Evolutionary conservation across 2,329 filamentous ascomycete genomes (phyloP).

Genomic region (Fusarium brevicatenulatum): DNA sequence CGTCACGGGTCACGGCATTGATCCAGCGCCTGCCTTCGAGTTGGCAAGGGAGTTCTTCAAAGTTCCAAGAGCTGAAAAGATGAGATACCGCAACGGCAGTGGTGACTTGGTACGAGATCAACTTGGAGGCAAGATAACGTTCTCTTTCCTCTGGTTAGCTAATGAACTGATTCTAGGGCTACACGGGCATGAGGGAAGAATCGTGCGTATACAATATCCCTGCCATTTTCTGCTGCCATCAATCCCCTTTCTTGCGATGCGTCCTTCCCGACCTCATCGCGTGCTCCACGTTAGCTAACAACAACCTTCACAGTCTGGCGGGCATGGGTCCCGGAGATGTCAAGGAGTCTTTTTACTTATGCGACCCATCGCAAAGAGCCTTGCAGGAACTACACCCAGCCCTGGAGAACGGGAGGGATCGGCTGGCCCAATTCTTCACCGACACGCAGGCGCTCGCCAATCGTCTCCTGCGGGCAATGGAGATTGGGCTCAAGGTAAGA

Average conservation of each 20-base stretch:
- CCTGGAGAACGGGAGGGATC: background rate
- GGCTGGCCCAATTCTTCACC: background rate
- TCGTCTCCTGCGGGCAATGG: background rate
- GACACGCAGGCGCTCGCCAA: background rate
- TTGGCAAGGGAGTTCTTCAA: background rate
- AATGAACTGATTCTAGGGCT: background rate
- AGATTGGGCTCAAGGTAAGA: background rate
- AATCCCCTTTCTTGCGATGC: background rate
- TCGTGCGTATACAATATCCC: background rate
- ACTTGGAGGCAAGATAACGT: background rate
- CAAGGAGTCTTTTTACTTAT: background rate
- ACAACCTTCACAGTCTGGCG: background rate
- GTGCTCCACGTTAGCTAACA: background rate
- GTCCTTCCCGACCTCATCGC: accelerated
- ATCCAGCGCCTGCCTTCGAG: background rate
- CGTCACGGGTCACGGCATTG: background rate
- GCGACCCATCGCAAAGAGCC: background rate
- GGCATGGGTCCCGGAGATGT: background rate
- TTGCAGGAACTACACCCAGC: background rate
- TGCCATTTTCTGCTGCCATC: background rate
- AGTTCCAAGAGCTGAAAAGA: background rate
- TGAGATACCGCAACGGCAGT: background rate
- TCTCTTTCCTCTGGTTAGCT: background rate
- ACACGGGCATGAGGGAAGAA: background rate
- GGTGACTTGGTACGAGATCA: background rate